Evolutionary conservation across 139 green algal genomes (phyloP).

Genomic region (Volvox reticuliferus): DNA sequence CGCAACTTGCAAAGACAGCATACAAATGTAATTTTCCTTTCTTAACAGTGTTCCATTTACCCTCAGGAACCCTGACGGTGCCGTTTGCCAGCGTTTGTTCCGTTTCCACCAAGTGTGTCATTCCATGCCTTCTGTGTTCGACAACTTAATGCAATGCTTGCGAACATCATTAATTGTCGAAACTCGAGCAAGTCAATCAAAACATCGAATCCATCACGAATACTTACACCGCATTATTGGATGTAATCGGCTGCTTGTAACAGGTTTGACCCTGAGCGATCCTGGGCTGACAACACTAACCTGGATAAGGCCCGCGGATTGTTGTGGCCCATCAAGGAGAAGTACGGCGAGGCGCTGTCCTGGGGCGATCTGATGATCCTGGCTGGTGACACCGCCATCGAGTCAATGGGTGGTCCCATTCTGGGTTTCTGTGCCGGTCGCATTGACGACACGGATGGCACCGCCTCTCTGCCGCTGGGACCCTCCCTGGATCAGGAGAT

Average conservation of each 20-base stretch:
- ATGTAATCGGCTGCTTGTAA: neutral
- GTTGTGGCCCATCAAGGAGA: constrained; percentile 62
- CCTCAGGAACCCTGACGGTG: too few species aligned
- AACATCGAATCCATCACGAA: neutral
- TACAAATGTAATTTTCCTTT: too few species aligned
- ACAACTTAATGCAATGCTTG: neutral
- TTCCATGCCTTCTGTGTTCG: neutral
- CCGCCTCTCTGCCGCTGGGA: constrained; percentile 52
- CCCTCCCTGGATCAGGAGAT: constrained; percentile 48
- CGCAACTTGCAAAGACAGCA: too few species aligned
- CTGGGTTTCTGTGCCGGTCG: constrained; percentile 59
- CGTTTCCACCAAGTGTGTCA: too few species aligned
- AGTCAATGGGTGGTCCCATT: constrained; percentile 51
- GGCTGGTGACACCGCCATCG: constrained; percentile 54
- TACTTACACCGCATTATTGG: neutral
- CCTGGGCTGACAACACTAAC: constrained; percentile 60
- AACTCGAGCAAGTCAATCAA: neutral
- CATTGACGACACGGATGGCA: constrained; percentile 60
- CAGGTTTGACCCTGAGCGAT: constrained; percentile 52
- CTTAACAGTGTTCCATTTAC: too few species aligned
- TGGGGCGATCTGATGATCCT: constrained; percentile 65
- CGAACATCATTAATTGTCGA: neutral
- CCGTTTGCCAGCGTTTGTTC: too few species aligned
- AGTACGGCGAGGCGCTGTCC: constrained; percentile 50
- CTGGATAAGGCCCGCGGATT: constrained; percentile 59